Conservation (phyloP, 2,329 filamentous ascomycete genomes). For the Neofusicoccum laricinum region DNA sequence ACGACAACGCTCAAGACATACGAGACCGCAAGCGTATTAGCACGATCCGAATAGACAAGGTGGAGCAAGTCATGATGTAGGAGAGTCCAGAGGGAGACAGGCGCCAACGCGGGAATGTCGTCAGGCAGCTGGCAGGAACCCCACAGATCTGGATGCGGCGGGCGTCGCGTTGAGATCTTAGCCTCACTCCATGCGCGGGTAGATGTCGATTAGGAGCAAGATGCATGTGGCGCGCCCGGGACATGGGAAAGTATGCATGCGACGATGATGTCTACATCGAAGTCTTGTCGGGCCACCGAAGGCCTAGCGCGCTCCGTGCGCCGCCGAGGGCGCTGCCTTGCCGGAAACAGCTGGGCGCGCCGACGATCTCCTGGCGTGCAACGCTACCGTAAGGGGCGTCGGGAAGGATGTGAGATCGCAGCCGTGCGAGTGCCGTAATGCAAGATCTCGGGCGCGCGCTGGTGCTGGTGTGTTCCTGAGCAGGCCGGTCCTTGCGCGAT, state of each 20-base stretch:
- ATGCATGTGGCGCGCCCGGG: background rate
- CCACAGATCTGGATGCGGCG: conserved; percentile 4
- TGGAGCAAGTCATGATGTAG: conserved; percentile 15
- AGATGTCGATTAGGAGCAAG: background rate
- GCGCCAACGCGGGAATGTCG: background rate
- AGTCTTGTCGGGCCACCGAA: background rate
- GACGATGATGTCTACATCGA: conserved; percentile 9
- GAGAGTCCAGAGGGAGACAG: background rate
- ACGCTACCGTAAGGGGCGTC: background rate
- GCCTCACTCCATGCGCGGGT: conserved; percentile 9
- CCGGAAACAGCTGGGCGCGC: background rate
- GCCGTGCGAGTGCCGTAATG: background rate
- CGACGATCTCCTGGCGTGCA: background rate
- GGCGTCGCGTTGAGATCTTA: background rate
- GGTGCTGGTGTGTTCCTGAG: background rate
- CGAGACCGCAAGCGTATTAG: conserved; percentile 2
- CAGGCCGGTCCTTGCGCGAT: background rate
- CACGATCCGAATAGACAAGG: background rate
- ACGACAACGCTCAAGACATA: background rate
- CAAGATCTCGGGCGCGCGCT: conserved; percentile 2
- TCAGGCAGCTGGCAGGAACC: background rate
- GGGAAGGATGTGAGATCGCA: background rate
- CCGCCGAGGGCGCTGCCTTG: background rate
- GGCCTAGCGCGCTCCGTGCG: background rate
- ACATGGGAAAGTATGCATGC: background rate